Percentiles rank a stretch among this genome's conserved stretches.
phyloP scores from a whole-genome alignment of 2,329 filamentous ascomycete species.

The Ceratocystis papillata region DNA sequence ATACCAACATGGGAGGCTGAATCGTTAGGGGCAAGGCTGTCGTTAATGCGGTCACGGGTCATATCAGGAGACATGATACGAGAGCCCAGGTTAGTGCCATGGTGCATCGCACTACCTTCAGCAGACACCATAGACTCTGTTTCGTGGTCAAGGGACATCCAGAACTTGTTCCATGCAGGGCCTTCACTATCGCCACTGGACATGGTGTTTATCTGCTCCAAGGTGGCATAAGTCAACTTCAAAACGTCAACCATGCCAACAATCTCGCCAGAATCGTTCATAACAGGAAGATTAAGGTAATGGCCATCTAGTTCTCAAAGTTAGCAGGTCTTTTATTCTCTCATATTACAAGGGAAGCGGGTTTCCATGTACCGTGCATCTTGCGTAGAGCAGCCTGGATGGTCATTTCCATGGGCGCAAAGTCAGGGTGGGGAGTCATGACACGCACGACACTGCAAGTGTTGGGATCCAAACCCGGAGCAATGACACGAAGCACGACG shows the following conservation, averaged over 20 bases:
- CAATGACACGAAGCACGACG: slow-evolving; percentile 94
- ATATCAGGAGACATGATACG: slow-evolving; percentile 73
- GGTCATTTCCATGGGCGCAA: slow-evolving; percentile 97
- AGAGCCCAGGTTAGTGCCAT: slow-evolving; percentile 52
- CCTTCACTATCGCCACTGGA: slow-evolving; percentile 78
- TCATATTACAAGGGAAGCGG: neutral
- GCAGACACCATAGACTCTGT: slow-evolving; percentile 95
- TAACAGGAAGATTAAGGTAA: slow-evolving; percentile 94
- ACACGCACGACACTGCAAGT: slow-evolving; percentile 97
- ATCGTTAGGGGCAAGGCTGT: slow-evolving; percentile 84
- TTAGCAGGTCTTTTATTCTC: slow-evolving; percentile 2
- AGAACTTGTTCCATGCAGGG: slow-evolving; percentile 99
- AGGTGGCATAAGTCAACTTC: slow-evolving; percentile 92
- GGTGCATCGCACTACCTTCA: slow-evolving; percentile 55
- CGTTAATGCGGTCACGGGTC: slow-evolving; percentile 56
- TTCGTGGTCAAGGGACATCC: slow-evolving; percentile 89
- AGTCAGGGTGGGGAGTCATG: slow-evolving; percentile 98
- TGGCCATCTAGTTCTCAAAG: slow-evolving; percentile 63
- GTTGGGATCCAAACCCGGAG: slow-evolving; percentile 81
- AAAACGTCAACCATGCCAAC: slow-evolving; percentile 99
- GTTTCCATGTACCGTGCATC: slow-evolving; percentile 74
- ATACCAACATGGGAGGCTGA: slow-evolving; percentile 86
- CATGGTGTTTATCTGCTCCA: slow-evolving; percentile 98
- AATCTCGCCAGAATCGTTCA: slow-evolving; percentile 95
- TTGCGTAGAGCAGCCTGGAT: slow-evolving; percentile 96